Evolutionary conservation across 768 basidiomycete genomes (phyloP).

Genomic region (Phaeotremella skinneri): DNA sequence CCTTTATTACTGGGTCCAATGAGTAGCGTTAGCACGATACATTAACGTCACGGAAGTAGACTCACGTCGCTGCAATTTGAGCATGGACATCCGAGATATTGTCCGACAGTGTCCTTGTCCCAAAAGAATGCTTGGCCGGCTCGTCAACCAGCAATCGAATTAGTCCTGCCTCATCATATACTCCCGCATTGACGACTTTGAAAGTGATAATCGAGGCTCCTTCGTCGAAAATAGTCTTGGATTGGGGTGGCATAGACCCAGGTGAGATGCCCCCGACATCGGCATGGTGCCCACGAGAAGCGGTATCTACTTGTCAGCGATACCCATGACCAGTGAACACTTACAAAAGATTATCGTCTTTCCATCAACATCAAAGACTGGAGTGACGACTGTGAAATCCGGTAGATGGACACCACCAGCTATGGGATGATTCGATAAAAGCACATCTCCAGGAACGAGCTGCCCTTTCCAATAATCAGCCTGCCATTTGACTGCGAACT

Average conservation of each 20-base stretch:
- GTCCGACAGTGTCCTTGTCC: conserved; percentile 56
- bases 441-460: conserved; percentile 82
- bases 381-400: conserved; percentile 89
- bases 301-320: conserved; percentile 62
- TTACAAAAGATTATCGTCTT: conserved; percentile 51
- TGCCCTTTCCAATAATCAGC: conserved; percentile 53
- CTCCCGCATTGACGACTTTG: conserved; percentile 78
- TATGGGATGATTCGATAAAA: conserved; percentile 65
- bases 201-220: conserved; percentile 86
- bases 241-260: conserved; percentile 88
- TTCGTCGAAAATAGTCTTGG: conserved; percentile 87
- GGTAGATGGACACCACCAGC: conserved; percentile 60
- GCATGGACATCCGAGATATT: conserved; percentile 61
- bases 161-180: conserved; percentile 72
- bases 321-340: neutral
- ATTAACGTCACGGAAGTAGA: neutral
- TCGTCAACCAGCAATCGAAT: conserved; percentile 70
- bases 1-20: conserved; percentile 85
- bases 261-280: conserved; percentile 82
- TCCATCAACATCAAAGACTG: conserved; percentile 66
- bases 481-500: conserved; percentile 42
- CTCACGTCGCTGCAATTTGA: conserved; percentile 33
- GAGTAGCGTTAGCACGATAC: conserved; percentile 54
- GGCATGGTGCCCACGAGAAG: conserved; percentile 87
- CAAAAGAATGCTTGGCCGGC: conserved; percentile 20